A percentile compares a stretch with the other conserved stretches of the same genome.
phyloP scores from a whole-genome alignment of 441 rosid species.

The Dalechampia spathulata region DNA sequence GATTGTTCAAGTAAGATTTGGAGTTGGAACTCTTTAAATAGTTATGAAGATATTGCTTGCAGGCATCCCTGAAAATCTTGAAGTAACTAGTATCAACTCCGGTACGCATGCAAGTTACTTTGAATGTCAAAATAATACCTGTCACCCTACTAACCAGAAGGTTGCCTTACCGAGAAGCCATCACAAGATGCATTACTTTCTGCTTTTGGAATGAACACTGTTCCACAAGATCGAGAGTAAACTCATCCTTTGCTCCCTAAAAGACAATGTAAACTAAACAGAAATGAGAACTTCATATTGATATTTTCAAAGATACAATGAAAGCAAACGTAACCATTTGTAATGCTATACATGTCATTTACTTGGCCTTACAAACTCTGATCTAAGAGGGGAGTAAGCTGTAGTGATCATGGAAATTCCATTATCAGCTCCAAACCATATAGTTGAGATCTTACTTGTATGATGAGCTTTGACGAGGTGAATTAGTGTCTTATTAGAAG shows the following conservation, averaged over 20 bases:
- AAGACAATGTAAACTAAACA: slow-evolving; percentile 8
- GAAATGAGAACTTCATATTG: slow-evolving; percentile 1
- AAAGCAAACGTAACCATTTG: slow-evolving; percentile 1
- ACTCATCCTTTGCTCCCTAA: slow-evolving; percentile 85
- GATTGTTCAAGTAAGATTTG: neutral
- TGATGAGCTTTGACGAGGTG: too few species aligned
- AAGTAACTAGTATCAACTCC: too few species aligned
- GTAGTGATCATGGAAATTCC: too few species aligned
- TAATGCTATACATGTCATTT: neutral
- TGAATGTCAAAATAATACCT: too few species aligned
- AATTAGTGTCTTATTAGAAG: too few species aligned
- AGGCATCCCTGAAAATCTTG: neutral
- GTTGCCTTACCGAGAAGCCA: slow-evolving; percentile 68
- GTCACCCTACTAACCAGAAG: slow-evolving; percentile 1
- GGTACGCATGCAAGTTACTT: too few species aligned
- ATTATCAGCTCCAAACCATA: too few species aligned
- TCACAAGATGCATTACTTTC: slow-evolving; percentile 84
- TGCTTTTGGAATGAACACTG: slow-evolving; percentile 99
- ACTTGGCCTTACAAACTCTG: neutral
- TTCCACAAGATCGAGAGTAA: slow-evolving; percentile 97
- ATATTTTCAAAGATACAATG: slow-evolving; percentile 13
- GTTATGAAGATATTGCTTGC: neutral
- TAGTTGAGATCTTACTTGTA: too few species aligned
- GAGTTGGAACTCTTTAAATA: neutral
- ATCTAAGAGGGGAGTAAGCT: too few species aligned